phyloP scores from a whole-genome alignment of 2,329 filamentous ascomycete genomes.

The Penicillium freii region DNA sequence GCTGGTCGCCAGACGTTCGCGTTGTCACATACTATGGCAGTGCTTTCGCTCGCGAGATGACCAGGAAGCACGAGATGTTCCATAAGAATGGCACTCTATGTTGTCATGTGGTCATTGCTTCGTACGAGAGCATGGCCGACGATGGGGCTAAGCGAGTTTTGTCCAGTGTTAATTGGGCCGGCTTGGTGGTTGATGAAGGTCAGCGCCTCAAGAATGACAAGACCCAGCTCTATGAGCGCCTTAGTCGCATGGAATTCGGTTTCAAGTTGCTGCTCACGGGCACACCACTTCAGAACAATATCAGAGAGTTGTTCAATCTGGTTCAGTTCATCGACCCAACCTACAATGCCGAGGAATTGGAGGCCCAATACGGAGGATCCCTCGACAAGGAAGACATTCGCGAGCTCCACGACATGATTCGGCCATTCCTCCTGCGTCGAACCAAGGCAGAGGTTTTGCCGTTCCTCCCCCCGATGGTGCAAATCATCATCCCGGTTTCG shows the following conservation, averaged over 20 bases:
- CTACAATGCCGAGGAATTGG: conserved; percentile 68
- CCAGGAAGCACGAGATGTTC: conserved; percentile 82
- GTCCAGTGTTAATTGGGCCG: conserved; percentile 73
- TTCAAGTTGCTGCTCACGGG: conserved; percentile 84
- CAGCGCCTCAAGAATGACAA: conserved; percentile 93
- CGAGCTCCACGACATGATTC: conserved; percentile 78
- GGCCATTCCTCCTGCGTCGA: conserved; percentile 67
- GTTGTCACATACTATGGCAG: conserved; percentile 93
- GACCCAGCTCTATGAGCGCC: conserved; percentile 72
- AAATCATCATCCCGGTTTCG: conserved; percentile 92
- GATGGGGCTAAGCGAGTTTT: conserved; percentile 66
- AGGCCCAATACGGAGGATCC: conserved; percentile 69
- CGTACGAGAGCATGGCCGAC: conserved; percentile 84
- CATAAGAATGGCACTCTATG: conserved; percentile 64
- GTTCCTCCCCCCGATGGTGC: conserved; percentile 87
- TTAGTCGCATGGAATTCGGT: conserved; percentile 71
- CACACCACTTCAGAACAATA: conserved; percentile 82
- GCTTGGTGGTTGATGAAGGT: conserved; percentile 89
- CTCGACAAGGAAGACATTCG: conserved; percentile 79
- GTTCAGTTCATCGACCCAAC: conserved; percentile 83
- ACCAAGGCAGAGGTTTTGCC: conserved; percentile 90
- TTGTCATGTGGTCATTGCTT: conserved; percentile 91
- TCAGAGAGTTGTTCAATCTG: conserved; percentile 92
- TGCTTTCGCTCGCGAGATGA: conserved; percentile 68
- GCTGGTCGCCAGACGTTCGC: conserved; percentile 80